Evolutionary conservation across 768 basidiomycete genomes (phyloP).

Genomic region (Mycena latifolia): DNA sequence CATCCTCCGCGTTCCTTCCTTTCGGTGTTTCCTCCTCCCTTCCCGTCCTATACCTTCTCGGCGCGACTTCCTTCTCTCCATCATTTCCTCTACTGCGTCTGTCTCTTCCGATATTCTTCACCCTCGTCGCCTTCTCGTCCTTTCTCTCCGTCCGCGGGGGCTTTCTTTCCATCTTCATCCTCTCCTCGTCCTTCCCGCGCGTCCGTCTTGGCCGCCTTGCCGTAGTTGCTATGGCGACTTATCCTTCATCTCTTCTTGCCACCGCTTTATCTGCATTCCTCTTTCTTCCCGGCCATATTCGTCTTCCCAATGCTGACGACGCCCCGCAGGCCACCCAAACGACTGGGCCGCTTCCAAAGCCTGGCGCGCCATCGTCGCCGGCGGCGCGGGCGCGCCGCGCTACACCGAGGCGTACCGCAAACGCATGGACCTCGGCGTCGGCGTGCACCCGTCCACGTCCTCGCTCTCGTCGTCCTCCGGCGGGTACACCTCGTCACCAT

Average conservation of each 20-base stretch:
- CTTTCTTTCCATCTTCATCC: not conserved
- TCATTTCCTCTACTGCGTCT: too few relatives aligned
- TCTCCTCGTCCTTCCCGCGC: not conserved
- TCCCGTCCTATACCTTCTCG: too few relatives aligned
- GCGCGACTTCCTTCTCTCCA: too few relatives aligned
- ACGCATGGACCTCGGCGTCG: not conserved
- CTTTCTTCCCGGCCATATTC: not conserved
- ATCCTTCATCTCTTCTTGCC: too few relatives aligned
- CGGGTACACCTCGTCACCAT: not conserved
- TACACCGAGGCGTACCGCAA: not conserved
- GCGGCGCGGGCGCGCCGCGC: slow-evolving; percentile 18
- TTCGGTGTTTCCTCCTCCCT: too few relatives aligned
- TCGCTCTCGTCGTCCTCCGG: not conserved
- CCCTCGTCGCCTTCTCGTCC: not conserved
- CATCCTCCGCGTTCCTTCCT: too few relatives aligned
- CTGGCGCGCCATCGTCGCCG: not conserved
- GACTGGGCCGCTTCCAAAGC: not conserved
- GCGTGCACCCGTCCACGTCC: not conserved
- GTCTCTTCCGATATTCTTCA: too few relatives aligned
- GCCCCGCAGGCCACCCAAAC: slow-evolving; percentile 37
- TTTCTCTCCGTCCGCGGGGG: not conserved
- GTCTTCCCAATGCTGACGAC: slow-evolving; percentile 12
- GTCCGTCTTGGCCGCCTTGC: not conserved
- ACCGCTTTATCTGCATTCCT: too few relatives aligned
- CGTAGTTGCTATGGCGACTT: too few relatives aligned